Conservation (phyloP, 2,329 filamentous ascomycete species). For the Hypomyces rosellus region DNA sequence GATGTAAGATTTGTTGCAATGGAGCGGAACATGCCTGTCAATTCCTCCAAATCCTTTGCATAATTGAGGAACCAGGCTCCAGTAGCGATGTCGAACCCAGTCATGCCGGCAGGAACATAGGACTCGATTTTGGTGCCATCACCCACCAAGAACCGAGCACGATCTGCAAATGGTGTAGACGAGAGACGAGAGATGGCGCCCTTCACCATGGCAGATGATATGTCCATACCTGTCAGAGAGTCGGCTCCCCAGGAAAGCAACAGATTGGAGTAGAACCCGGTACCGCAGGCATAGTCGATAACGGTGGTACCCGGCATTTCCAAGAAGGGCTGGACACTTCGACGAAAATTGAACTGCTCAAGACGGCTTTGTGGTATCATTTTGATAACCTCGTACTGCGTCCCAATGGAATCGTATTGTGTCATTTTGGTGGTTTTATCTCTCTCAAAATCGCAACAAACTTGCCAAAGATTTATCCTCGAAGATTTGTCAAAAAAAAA, state of each 20-base stretch:
- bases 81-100: conserved; percentile 2
- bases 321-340: background rate
- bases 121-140: background rate
- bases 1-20: conserved; percentile 7
- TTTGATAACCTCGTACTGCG: background rate
- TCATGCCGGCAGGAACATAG: background rate
- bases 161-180: background rate
- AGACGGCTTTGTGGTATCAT: background rate
- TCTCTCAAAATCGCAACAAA: no score
- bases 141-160: background rate
- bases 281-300: conserved; percentile 8
- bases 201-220: conserved; percentile 1
- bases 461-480: no score
- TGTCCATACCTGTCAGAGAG: conserved; percentile 3
- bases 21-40: conserved; percentile 7
- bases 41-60: background rate
- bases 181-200: background rate
- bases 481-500: no score
- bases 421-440: no score
- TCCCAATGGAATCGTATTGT: no score
- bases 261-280: conserved; percentile 4
- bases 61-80: conserved; percentile 9
- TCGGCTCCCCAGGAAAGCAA: conserved; percentile 5
- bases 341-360: background rate
- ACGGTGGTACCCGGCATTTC: background rate